Evolutionary conservation across 2,329 filamentous ascomycete genomes (phyloP).

Genomic region (Nigrospora sphaerica): DNA sequence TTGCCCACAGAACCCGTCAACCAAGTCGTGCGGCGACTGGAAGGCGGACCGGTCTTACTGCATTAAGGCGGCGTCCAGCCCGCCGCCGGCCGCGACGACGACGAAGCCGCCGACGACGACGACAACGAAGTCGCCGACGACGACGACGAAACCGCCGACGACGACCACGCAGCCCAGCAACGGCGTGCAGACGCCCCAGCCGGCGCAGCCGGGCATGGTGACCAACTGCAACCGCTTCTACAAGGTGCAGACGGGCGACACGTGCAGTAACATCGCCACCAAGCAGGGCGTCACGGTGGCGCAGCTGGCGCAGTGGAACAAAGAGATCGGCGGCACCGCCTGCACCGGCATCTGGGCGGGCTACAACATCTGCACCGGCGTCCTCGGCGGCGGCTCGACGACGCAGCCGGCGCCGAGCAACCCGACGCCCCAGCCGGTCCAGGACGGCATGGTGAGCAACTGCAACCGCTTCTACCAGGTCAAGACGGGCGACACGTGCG

Average conservation of each 20-base stretch:
- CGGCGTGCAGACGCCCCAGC: neutral
- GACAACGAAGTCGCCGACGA: neutral
- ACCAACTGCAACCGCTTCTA: neutral
- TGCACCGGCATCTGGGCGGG: neutral
- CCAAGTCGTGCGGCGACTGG: slow-evolving; percentile 2
- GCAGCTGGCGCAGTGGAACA: neutral
- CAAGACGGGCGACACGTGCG: neutral
- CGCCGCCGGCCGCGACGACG: neutral
- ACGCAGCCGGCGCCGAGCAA: neutral
- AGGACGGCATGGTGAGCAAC: neutral
- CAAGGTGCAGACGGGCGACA: neutral
- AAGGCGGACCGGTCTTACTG: neutral
- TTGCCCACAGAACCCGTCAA: too few relatives aligned
- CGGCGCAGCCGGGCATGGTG: neutral
- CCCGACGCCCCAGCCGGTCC: neutral
- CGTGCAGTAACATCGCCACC: neutral
- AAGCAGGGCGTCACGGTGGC: neutral
- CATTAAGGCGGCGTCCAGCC: slow-evolving; percentile 2
- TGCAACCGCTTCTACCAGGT: neutral
- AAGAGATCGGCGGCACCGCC: neutral
- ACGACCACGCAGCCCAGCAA: neutral
- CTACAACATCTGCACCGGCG: neutral
- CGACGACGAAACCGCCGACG: neutral
- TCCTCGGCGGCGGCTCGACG: neutral
- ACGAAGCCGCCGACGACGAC: neutral